phyloP scores from a whole-genome alignment of 441 rosid species.

The Breynia disticha region DNA sequence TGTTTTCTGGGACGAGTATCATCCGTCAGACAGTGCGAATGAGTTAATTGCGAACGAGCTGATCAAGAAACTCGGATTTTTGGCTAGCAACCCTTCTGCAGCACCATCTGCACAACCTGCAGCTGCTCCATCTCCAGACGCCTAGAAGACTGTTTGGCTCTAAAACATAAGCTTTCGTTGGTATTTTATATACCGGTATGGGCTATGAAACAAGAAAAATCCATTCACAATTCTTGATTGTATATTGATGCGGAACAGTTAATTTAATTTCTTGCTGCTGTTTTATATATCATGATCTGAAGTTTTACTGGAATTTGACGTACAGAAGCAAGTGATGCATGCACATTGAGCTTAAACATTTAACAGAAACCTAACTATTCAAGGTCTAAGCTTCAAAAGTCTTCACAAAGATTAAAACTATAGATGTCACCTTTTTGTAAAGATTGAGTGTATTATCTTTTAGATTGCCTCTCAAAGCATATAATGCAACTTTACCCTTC shows the following conservation, averaged over 20 bases:
- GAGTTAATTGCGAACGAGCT: conserved; percentile 67
- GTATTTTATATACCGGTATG: not conserved
- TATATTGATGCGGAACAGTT: no score
- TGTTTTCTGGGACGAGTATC: conserved; percentile 95
- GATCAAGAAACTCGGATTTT: conserved; percentile 55
- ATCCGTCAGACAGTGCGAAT: conserved; percentile 78
- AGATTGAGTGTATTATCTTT: no score
- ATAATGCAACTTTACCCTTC: no score
- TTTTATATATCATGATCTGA: not conserved
- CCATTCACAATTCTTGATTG: not conserved
- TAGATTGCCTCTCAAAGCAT: no score
- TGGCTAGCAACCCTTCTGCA: conserved; percentile 15
- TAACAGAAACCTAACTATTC: no score
- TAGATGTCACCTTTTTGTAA: no score
- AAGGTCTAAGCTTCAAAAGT: no score
- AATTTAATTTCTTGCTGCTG: not conserved
- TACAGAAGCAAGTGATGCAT: not conserved
- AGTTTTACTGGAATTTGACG: not conserved
- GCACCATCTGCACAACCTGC: conserved; percentile 52
- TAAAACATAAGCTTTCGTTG: not conserved
- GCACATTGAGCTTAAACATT: not conserved
- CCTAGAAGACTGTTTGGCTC: not conserved
- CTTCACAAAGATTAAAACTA: no score
- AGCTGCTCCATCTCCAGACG: conserved; percentile 11
- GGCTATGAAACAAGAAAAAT: not conserved